Conservation (phyloP, 176 grass and related monocot genomes). For the Alloteropsis semialata region DNA sequence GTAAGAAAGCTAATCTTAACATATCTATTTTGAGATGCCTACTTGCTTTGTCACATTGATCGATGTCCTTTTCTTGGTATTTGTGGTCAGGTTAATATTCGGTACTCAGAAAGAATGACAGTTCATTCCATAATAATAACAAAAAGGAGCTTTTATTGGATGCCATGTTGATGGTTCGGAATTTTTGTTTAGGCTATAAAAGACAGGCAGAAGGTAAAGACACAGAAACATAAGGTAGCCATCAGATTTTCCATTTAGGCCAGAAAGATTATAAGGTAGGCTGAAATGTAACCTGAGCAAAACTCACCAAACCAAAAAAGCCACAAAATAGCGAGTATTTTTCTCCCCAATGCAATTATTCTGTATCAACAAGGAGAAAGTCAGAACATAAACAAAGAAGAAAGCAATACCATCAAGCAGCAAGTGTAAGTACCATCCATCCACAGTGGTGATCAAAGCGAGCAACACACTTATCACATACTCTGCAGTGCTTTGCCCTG, state of each 20-base stretch:
- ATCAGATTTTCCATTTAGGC: background rate
- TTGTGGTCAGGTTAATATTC: background rate
- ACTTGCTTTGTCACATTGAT: background rate
- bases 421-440: slow-evolving; percentile 78
- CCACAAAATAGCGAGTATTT: slow-evolving; percentile 92
- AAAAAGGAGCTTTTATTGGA: background rate
- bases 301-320: slow-evolving; percentile 97
- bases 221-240: no score
- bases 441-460: slow-evolving; percentile 99
- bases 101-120: background rate
- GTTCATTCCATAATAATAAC: background rate
- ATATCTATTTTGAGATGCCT: background rate
- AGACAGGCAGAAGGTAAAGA: background rate
- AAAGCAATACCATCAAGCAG: slow-evolving; percentile 22
- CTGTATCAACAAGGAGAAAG: slow-evolving; percentile 51
- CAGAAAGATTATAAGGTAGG: slow-evolving; percentile 14
- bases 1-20: background rate
- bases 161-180: background rate
- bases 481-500: slow-evolving; percentile 94
- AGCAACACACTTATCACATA: slow-evolving; percentile 96
- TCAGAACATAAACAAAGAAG: slow-evolving; percentile 29
- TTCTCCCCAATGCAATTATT: slow-evolving; percentile 99
- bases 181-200: background rate
- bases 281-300: slow-evolving; percentile 3
- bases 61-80: slow-evolving; percentile 2